Percentiles rank a stretch among this genome's conserved stretches.
These are phyloP conservation scores for Melastoma malabathricum DNA, from an alignment of 345 rosid genomes.

Conservation along the genomic window DNA sequence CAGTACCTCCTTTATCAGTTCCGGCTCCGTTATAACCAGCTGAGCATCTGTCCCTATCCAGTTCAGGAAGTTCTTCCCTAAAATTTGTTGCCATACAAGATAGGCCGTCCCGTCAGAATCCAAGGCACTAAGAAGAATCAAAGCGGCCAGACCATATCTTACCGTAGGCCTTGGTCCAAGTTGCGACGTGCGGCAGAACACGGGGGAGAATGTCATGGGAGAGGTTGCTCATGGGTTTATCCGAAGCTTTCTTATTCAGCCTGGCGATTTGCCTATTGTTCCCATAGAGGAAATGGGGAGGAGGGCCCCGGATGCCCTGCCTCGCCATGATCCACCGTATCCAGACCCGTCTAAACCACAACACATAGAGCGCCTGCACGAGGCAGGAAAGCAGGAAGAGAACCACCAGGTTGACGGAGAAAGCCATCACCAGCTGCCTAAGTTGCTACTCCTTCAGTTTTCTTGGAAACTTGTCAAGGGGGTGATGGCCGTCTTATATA, in stretches of 20 bases:
- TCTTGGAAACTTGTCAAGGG: no score
- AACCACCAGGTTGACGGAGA: not conserved
- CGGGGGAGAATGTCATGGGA: slow-evolving; percentile 12
- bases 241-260: slow-evolving; percentile 11
- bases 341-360: slow-evolving; percentile 14
- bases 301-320: slow-evolving; percentile 19
- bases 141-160: no score
- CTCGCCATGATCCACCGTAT: slow-evolving; percentile 8
- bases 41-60: slow-evolving; percentile 28
- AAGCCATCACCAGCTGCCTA: no score
- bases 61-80: slow-evolving; percentile 21
- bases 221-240: slow-evolving; percentile 10
- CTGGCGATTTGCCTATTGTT: slow-evolving; percentile 15
- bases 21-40: slow-evolving; percentile 23
- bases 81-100: no score
- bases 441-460: no score
- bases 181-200: slow-evolving; percentile 14
- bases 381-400: not conserved
- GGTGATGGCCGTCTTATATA: no score
- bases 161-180: slow-evolving; percentile 21
- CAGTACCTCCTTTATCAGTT: slow-evolving; percentile 28
- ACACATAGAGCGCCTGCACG: no score
- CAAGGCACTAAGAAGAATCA: no score
- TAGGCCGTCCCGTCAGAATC: no score
- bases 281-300: slow-evolving; percentile 26